phyloP scores from a whole-genome alignment of 139 green algal species.

The Yamagishiella unicocca region DNA sequence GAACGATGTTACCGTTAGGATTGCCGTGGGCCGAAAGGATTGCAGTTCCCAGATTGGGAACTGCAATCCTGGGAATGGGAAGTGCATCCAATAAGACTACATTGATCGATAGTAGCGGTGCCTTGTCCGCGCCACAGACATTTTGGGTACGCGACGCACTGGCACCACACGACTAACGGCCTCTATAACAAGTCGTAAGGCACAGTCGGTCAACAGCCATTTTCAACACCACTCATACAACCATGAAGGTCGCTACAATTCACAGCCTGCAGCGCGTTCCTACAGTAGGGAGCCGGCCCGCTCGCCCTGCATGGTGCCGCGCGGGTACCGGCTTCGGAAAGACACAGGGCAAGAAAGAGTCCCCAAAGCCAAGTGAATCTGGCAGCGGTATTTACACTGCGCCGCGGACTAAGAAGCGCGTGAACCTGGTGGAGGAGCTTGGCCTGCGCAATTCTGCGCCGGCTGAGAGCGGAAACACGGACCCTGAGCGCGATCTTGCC shows the following conservation, averaged over 20 bases:
- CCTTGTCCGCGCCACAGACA: too few relatives aligned
- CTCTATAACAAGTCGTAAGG: too few relatives aligned
- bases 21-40: too few relatives aligned
- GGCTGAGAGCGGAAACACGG: neutral
- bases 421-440: conserved; percentile 25
- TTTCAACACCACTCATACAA: too few relatives aligned
- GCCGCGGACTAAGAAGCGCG: conserved; percentile 11
- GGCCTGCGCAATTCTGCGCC: neutral
- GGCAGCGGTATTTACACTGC: neutral
- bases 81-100: too few relatives aligned
- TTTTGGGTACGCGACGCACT: too few relatives aligned
- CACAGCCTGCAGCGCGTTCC: neutral
- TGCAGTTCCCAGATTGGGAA: too few relatives aligned
- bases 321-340: conserved; percentile 28
- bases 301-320: neutral
- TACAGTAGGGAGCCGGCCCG: neutral
- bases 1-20: too few relatives aligned
- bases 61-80: too few relatives aligned
- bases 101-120: too few relatives aligned
- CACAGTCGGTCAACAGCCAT: too few relatives aligned
- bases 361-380: neutral
- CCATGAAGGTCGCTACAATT: neutral
- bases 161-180: too few relatives aligned
- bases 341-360: neutral
- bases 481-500: neutral